A percentile compares a stretch with the other conserved stretches of the same genome.
These are phyloP conservation scores for Gymnopilus junonius DNA, from an alignment of 768 basidiomycete genomes.

Conservation along the genomic window DNA sequence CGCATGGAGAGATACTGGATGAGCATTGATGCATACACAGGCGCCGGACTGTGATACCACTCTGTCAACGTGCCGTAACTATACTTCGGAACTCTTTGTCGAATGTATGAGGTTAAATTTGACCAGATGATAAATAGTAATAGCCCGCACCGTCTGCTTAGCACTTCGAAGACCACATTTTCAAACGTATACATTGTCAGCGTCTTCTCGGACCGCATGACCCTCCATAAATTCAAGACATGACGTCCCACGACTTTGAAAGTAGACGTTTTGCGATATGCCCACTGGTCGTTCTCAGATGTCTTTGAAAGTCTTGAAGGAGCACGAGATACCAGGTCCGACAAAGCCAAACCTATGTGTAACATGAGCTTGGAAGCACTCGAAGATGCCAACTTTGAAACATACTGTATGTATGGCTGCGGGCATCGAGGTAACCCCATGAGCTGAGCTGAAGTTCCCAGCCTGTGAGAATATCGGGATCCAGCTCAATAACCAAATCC, in stretches of 20 bases:
- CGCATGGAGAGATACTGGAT: slow-evolving; percentile 68
- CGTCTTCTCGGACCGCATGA: slow-evolving; percentile 85
- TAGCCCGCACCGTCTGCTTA: slow-evolving; percentile 68
- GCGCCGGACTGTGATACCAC: slow-evolving; percentile 68
- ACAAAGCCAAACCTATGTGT: slow-evolving; percentile 68
- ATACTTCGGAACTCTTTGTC: slow-evolving; percentile 78
- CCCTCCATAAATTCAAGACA: slow-evolving; percentile 90
- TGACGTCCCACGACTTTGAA: slow-evolving; percentile 89
- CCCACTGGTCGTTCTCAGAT: slow-evolving; percentile 67
- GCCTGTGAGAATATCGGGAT: slow-evolving; percentile 91
- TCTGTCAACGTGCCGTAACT: slow-evolving; percentile 59
- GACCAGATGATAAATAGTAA: background rate
- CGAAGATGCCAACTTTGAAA: slow-evolving; percentile 11
- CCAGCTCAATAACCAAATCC: slow-evolving; percentile 74
- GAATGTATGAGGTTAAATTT: background rate
- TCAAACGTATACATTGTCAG: slow-evolving; percentile 87
- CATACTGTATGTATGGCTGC: slow-evolving; percentile 64
- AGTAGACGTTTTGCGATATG: slow-evolving; percentile 71
- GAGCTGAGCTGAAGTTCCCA: slow-evolving; percentile 90
- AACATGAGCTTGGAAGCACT: background rate
- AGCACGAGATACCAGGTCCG: slow-evolving; percentile 78
- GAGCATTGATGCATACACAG: slow-evolving; percentile 57
- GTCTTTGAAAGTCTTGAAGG: slow-evolving; percentile 42
- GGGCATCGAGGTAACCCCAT: slow-evolving; percentile 88
- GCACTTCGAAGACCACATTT: slow-evolving; percentile 82